Percentiles rank a stretch among this genome's conserved stretches.
Evolutionary conservation across 73 alveolate genomes (phyloP).

Genomic region (Tetrahymena thermophila): DNA sequence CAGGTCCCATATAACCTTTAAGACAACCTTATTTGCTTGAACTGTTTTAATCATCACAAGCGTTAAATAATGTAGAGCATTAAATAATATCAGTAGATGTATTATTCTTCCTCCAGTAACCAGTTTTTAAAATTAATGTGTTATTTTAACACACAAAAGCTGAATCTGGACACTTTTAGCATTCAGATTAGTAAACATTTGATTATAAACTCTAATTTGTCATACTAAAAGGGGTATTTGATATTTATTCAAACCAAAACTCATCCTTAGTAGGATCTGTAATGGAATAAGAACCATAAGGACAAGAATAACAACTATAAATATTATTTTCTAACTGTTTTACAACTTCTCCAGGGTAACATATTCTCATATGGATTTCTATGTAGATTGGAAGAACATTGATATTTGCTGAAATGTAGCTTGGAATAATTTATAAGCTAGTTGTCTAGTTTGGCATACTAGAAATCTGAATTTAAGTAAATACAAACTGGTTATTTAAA

Average conservation of each 20-base stretch:
- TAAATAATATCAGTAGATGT: neutral
- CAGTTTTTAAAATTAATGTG: neutral
- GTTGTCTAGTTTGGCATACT: neutral
- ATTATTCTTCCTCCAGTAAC: neutral
- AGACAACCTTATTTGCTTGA: neutral
- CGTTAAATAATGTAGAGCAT: neutral
- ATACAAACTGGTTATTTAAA: neutral
- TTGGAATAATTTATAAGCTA: neutral
- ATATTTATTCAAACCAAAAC: neutral
- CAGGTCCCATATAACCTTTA: neutral
- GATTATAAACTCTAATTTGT: neutral
- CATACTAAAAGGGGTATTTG: neutral
- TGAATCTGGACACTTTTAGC: neutral
- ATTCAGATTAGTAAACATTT: neutral
- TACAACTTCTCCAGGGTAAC: neutral
- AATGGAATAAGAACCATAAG: neutral
- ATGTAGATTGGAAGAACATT: neutral
- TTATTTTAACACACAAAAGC: neutral
- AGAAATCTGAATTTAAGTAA: neutral
- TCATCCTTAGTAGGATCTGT: neutral
- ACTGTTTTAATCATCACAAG: neutral
- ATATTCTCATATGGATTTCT: neutral
- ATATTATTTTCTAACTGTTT: neutral
- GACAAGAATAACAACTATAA: neutral
- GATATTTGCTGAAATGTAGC: neutral